Base-by-base conservation (phyloP, 495 filamentous ascomycete species). In the Talaromyces ruber region DNA sequence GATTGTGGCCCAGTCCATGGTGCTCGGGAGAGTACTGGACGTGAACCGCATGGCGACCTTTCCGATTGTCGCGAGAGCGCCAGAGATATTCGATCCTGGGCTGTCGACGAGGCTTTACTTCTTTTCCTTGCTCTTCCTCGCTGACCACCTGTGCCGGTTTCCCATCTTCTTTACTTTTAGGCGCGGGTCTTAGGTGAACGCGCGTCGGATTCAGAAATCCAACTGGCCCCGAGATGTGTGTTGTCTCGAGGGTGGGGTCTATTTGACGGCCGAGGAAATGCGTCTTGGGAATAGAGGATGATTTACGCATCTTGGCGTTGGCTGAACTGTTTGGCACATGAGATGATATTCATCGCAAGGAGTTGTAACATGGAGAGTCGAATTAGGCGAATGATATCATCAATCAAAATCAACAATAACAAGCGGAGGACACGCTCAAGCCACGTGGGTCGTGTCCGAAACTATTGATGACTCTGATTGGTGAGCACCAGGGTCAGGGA, bases 61-160 rank as follows among this genome's bases (percentile, higher is more conserved):
- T 90, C 47, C 87, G 78, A 67, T 88, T 88, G 69, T 90, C 86
- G n/a, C 88, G 81, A 47, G 86, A 85, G 14, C 82, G 81, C 82
- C 82, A 86, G 58, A 79, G 67, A 71, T 70, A 80, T 24, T 72
- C 65, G n/a, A 79, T 43, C 29, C 63, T 63, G 14, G 65, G 63
- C 24, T 63, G 59, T 26, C 21, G n/a, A 11, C 22, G 7, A 22
- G 22, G 21, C 22, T 39, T 59, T 58, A 28, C 59, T 59, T 50
- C 51, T 32, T 56, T 30, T 6, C 50, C 6, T 18, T 11, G 50
- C 60, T 57, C 53, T 24, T 26, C 22, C 16, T 24, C 50, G 22
- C 50, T 16, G 21, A 52, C 22, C 24, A 22, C 22, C 26, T 52
- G 50, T 26, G 50, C 21, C 3, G 24, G 18, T 52, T 52, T 21